phyloP scores from a whole-genome alignment of 805 yeast genomes.

The Cyberlindnera lachancei region DNA sequence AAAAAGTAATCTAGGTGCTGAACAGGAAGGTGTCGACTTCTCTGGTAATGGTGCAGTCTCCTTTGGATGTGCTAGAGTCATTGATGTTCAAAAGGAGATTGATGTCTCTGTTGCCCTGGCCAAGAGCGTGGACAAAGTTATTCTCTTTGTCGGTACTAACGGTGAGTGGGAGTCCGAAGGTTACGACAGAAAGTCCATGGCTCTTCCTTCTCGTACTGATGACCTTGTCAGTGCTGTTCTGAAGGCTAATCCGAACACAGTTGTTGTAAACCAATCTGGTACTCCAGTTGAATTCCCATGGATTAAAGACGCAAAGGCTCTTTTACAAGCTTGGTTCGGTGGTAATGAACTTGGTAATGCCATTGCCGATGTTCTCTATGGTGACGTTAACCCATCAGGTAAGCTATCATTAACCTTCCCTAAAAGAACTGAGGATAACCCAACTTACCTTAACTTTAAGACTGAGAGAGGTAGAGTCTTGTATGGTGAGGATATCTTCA shows the following conservation, averaged over 20 bases:
- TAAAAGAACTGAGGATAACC: slow-evolving; percentile 41
- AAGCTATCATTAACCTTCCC: slow-evolving; percentile 53
- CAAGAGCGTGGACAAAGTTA: slow-evolving; percentile 42
- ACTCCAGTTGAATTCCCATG: slow-evolving; percentile 58
- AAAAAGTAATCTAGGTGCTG: slow-evolving; percentile 26
- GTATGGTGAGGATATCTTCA: slow-evolving; percentile 61
- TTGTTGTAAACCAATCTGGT: slow-evolving; percentile 54
- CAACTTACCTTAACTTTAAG: slow-evolving; percentile 44
- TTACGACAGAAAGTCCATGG: slow-evolving; percentile 44
- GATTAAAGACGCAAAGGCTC: slow-evolving; percentile 34
- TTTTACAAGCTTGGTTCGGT: slow-evolving; percentile 52
- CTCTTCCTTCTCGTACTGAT: slow-evolving; percentile 42
- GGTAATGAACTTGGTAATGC: slow-evolving; percentile 55
- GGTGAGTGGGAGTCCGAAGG: slow-evolving; percentile 59
- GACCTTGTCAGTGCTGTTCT: slow-evolving; percentile 39
- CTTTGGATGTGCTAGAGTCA: slow-evolving; percentile 26
- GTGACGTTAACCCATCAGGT: slow-evolving; percentile 55
- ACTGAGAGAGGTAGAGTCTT: slow-evolving; percentile 45
- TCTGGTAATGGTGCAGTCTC: slow-evolving; percentile 30
- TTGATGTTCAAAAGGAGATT: slow-evolving; percentile 27
- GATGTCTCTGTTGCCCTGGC: slow-evolving; percentile 42
- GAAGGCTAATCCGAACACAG: slow-evolving; percentile 42
- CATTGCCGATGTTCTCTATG: slow-evolving; percentile 53
- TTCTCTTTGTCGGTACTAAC: slow-evolving; percentile 44
- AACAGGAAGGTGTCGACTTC: slow-evolving; percentile 14